A percentile compares a stretch with the other conserved stretches of the same genome.
These are phyloP conservation scores for Colletotrichum ledebouriae DNA, from an alignment of 2,329 filamentous ascomycete species.

Conservation along the genomic window DNA sequence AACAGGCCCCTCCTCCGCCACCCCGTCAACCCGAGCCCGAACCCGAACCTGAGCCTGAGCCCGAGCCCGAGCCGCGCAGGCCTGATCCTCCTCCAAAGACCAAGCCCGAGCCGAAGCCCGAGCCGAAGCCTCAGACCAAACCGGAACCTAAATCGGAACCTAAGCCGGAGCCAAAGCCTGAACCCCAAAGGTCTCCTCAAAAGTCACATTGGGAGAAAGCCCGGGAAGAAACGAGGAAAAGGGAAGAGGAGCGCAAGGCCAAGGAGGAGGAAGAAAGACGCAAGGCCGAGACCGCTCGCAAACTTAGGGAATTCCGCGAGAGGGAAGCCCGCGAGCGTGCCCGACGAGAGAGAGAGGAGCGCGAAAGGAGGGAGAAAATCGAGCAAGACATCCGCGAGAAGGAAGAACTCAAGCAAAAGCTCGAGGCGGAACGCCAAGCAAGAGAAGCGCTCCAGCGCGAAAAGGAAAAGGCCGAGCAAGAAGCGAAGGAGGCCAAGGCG, in stretches of 20 bases:
- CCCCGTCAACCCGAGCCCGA: conserved; percentile 43
- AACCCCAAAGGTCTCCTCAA: conserved; percentile 42
- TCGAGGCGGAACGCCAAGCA: conserved; percentile 48
- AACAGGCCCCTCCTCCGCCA: conserved; percentile 39
- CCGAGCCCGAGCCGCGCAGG: conserved; percentile 45
- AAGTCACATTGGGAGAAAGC: conserved; percentile 47
- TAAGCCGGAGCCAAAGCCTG: conserved; percentile 37
- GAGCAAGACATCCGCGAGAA: conserved; percentile 53
- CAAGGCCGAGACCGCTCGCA: conserved; percentile 67
- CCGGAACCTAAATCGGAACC: conserved; percentile 27
- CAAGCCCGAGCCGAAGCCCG: conserved; percentile 38
- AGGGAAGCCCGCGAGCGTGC: conserved; percentile 66
- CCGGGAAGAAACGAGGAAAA: conserved; percentile 73
- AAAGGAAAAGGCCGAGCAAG: conserved; percentile 64
- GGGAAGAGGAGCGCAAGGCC: conserved; percentile 73
- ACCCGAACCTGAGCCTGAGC: conserved; percentile 41
- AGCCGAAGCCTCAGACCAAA: conserved; percentile 29
- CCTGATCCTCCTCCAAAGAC: conserved; percentile 46
- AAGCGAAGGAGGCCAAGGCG: conserved; percentile 46
- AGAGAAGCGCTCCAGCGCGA: conserved; percentile 56
- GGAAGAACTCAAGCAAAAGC: conserved; percentile 50
- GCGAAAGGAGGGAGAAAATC: conserved; percentile 51
- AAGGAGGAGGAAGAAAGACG: conserved; percentile 73
- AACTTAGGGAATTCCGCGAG: conserved; percentile 67
- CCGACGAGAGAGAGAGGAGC: conserved; percentile 54